Conservation (phyloP, 2,329 filamentous ascomycete species). For the Calonectria hawksworthii region DNA sequence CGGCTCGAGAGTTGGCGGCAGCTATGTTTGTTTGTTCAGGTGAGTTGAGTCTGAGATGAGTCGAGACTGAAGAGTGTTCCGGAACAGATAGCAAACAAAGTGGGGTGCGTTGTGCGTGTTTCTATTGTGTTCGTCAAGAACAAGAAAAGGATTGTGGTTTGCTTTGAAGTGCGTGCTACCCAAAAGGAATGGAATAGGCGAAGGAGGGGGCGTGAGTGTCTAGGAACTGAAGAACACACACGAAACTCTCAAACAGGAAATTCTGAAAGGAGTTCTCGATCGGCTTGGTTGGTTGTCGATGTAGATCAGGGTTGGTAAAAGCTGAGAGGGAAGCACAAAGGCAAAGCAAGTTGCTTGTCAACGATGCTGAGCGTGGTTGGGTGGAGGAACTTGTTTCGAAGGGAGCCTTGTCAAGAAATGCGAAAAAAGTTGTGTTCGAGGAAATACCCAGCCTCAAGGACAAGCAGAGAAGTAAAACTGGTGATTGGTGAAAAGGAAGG, state of each 20-base stretch:
- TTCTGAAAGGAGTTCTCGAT: background rate
- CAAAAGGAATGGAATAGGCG: slow-evolving; percentile 37
- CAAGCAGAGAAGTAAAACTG: slow-evolving; percentile 7
- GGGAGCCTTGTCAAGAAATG: background rate
- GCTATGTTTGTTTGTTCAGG: slow-evolving; percentile 18
- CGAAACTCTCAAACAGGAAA: background rate
- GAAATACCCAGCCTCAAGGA: slow-evolving; percentile 21
- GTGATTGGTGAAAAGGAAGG: slow-evolving; percentile 14
- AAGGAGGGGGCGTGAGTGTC: slow-evolving; percentile 6
- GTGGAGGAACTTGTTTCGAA: background rate
- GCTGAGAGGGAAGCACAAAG: background rate
- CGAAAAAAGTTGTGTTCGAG: slow-evolving; percentile 5
- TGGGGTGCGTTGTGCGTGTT: background rate
- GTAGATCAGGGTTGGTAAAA: background rate
- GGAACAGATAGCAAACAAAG: background rate
- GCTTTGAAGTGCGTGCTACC: slow-evolving; percentile 28
- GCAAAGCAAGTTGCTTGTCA: slow-evolving; percentile 3
- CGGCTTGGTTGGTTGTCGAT: background rate
- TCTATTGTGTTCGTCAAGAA: slow-evolving; percentile 30
- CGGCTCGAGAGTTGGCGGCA: slow-evolving; percentile 25
- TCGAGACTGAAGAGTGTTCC: slow-evolving; percentile 6
- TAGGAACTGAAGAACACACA: slow-evolving; percentile 9
- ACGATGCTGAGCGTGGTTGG: background rate
- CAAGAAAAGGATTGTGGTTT: slow-evolving; percentile 40
- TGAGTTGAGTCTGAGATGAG: slow-evolving; percentile 3